Conservation (phyloP, 2,329 filamentous ascomycete species). For the Chrysoporthe puriensis region DNA sequence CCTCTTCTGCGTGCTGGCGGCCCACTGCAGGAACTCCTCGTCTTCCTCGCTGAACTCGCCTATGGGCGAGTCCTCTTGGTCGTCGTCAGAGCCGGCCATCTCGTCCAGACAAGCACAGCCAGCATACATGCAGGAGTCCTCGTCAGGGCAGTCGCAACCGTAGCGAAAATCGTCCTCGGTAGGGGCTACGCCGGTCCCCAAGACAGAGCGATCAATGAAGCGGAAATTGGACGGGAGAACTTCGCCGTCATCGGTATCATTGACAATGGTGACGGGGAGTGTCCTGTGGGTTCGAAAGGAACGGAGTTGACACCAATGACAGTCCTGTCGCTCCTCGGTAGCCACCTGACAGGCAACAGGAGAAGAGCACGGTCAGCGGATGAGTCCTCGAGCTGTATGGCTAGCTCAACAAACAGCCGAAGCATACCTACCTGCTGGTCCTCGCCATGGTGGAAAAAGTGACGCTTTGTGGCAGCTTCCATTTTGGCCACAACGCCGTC, state of each 20-base stretch:
- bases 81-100: slow-evolving; percentile 58
- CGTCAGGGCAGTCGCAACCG: slow-evolving; percentile 69
- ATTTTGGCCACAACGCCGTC: slow-evolving; percentile 36
- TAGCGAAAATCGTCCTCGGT: slow-evolving; percentile 65
- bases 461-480: slow-evolving; percentile 49
- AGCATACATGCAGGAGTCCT: slow-evolving; percentile 68
- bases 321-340: slow-evolving; percentile 36
- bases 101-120: slow-evolving; percentile 69
- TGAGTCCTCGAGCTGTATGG: slow-evolving; percentile 40
- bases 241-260: slow-evolving; percentile 57
- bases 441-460: slow-evolving; percentile 56
- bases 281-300: slow-evolving; percentile 52
- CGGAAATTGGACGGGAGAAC: slow-evolving; percentile 66
- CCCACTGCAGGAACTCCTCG: slow-evolving; percentile 31
- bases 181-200: slow-evolving; percentile 62
- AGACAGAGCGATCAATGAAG: slow-evolving; percentile 67
- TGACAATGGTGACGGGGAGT: slow-evolving; percentile 65
- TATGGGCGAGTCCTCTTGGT: slow-evolving; percentile 56
- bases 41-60: slow-evolving; percentile 45
- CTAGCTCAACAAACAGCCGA: neutral
- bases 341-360: slow-evolving; percentile 9
- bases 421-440: slow-evolving; percentile 34
- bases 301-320: slow-evolving; percentile 66
- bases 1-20: slow-evolving; percentile 25
- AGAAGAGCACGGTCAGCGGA: neutral